Evolutionary conservation across 192 early-diverging fungal genomes (phyloP), one percentile per base, ranked within the genome.

Genomic region (Mortierella alpina): DNA sequence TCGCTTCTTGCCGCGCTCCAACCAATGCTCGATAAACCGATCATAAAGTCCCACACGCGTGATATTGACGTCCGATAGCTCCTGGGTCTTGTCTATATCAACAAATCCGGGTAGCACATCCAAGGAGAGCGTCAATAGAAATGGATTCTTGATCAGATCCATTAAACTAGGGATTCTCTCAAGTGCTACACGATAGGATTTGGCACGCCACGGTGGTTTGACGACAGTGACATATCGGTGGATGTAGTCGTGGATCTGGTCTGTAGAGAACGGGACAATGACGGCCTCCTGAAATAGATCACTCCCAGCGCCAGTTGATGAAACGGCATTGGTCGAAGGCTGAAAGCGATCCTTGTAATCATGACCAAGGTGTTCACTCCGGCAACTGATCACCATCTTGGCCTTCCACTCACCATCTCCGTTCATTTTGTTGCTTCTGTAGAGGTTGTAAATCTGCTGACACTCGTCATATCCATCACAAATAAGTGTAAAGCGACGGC

Each of bases 101-200:
- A n/a, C n/a, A n/a, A n/a, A n/a, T n/a, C 7, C 6, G 2, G 61
- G 61, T 1, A 63, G 47, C 1, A 23, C 44, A n/a, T 63, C 22
- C n/a, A 63, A 6, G 22, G 53, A 6, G 6, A 55, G 15, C 8
- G 53, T 55, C 6, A 55, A 17, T 6, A 55, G 8, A 55, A 55
- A 55, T 55, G 53, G 53, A 55, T 55, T 55, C 15, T 55, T 55
- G 8, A 55, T 20, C n/a, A 55, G 15, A 20, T 55, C 53, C 22
- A 18, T 13, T 20, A 55, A 55, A 20, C 15, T 55, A 11, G 53
- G 11, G 15, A 55, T 55, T 6, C 6, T 6, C 53, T 55, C 11
- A 55, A 9, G n/a, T 6, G 53, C 11, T 55, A 18, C 5, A 7
- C 8, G n/a, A 20, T 55, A 55, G 53, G 14, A 13, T 55, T 13